Evolutionary conservation across 371 early-diverging fungal species (phyloP), one percentile per base, ranked within the genome.

Genomic region (Phascolomyces articulosus): DNA sequence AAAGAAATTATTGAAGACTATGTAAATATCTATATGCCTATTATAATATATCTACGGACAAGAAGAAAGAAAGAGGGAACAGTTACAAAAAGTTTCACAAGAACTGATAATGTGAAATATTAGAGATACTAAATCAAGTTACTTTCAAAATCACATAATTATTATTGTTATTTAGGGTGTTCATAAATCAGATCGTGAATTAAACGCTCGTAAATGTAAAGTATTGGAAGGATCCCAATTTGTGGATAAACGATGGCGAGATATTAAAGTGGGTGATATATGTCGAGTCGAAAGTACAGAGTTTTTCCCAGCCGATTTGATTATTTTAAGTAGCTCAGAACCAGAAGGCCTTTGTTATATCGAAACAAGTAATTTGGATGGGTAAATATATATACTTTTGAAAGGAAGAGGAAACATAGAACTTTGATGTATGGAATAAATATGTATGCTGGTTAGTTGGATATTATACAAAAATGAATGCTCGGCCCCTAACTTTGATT

Each of bases 1-100:
- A 99, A 99, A 78, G 99, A 99, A 77, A 85, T 93, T 9, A 79
- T 97, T 55, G 99, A 99, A 74, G 99, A 99, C 73, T 82, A 86
- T 65, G 92, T 87, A 84, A 77, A 87, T 58, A 55, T 29, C 13
- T 27, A 31, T 1, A 44, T n/a, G 4, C 4, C 16, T 16, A 41
- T 41, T n/a, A n/a, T n/a, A n/a, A n/a, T n/a, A n/a, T n/a, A n/a
- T n/a, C n/a, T n/a, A n/a, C n/a, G n/a, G n/a, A n/a, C n/a, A n/a
- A n/a, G n/a, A n/a, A n/a, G n/a, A n/a, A n/a, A n/a, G n/a, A n/a
- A 41, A 41, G 16, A 41, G 15, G 15, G 15, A 41, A 34, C 6
- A 34, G 1, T 34, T 6, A 34, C 34, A 34, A n/a, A n/a, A n/a
- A 34, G 34, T 34, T 34, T 44, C 44, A 44, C 44, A 44, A 44